Conservation (phyloP, 2,329 filamentous ascomycete species). For the Seiridium unicorne region DNA sequence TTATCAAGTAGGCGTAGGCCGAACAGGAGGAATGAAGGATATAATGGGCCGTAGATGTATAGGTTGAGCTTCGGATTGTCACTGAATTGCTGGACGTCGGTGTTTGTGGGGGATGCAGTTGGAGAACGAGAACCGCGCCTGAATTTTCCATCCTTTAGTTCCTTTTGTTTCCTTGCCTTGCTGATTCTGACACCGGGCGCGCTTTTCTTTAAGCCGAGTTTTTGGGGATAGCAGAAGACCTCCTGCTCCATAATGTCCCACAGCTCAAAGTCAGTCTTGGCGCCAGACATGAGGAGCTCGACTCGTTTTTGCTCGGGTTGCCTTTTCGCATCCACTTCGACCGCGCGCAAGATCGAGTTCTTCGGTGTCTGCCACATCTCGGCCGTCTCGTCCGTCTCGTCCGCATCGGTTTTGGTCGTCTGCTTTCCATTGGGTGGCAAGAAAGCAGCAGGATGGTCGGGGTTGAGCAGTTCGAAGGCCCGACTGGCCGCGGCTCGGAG, state of each 20-base stretch:
- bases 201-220: conserved; percentile 49
- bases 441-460: conserved; percentile 5
- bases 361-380: conserved; percentile 20
- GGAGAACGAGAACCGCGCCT: too few relatives aligned
- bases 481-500: conserved; percentile 36
- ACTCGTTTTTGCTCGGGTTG: conserved; percentile 50
- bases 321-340: conserved; percentile 39
- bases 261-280: conserved; percentile 60
- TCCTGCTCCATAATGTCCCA: conserved; percentile 67
- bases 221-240: conserved; percentile 60
- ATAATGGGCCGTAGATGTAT: conserved; percentile 62
- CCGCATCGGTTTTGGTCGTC: not conserved
- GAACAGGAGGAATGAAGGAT: conserved; percentile 58
- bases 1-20: conserved; percentile 57
- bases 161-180: not conserved
- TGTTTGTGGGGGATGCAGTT: too few relatives aligned
- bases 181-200: not conserved
- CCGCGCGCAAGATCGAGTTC: conserved; percentile 16
- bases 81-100: not conserved
- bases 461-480: conserved; percentile 33
- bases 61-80: conserved; percentile 37
- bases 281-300: conserved; percentile 50
- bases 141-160: not conserved
- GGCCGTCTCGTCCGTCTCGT: not conserved
- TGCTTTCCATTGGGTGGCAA: not conserved